Percentiles rank a stretch among this genome's conserved stretches.
phyloP scores from a whole-genome alignment of 2,329 filamentous ascomycete genomes.

The Apiospora koreana region DNA sequence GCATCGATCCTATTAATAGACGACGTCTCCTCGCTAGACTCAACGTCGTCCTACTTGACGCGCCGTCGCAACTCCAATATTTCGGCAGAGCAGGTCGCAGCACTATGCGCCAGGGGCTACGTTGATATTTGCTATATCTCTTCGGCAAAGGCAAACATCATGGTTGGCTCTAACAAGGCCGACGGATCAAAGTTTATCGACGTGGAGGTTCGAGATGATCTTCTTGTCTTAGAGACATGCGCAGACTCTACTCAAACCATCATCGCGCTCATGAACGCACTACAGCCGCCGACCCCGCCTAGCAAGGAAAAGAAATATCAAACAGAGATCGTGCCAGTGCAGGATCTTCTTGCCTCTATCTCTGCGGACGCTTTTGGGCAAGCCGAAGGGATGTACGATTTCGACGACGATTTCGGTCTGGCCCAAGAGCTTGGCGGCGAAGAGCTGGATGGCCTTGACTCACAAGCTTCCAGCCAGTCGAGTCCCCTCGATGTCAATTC shows the following conservation, averaged over 20 bases:
- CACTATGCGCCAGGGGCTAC: slow-evolving; percentile 69
- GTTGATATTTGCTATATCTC: slow-evolving; percentile 88
- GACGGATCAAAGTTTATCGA: slow-evolving; percentile 69
- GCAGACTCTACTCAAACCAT: slow-evolving; percentile 96
- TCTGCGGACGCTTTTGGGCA: slow-evolving; percentile 78
- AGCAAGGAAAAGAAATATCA: slow-evolving; percentile 83
- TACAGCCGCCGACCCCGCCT: slow-evolving; percentile 81
- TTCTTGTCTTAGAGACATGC: slow-evolving; percentile 91
- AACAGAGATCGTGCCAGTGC: slow-evolving; percentile 80
- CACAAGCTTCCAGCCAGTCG: slow-evolving; percentile 34
- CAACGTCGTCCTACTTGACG: slow-evolving; percentile 40
- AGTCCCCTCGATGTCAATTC: slow-evolving; percentile 42
- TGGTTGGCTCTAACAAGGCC: slow-evolving; percentile 55
- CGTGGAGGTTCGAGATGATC: slow-evolving; percentile 79
- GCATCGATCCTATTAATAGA: slow-evolving; percentile 84
- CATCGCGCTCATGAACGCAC: slow-evolving; percentile 73
- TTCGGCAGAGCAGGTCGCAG: slow-evolving; percentile 53
- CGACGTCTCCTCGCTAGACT: slow-evolving; percentile 54
- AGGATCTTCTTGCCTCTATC: slow-evolving; percentile 88
- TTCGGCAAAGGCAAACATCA: slow-evolving; percentile 70
- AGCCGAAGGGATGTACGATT: slow-evolving; percentile 61
- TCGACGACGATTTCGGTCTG: slow-evolving; percentile 63
- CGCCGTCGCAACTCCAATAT: slow-evolving; percentile 37
- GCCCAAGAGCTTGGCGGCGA: slow-evolving; percentile 49
- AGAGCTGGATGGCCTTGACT: slow-evolving; percentile 40